phyloP scores from a whole-genome alignment of 352 stramenopile species.

The Globisporangium polare region DNA sequence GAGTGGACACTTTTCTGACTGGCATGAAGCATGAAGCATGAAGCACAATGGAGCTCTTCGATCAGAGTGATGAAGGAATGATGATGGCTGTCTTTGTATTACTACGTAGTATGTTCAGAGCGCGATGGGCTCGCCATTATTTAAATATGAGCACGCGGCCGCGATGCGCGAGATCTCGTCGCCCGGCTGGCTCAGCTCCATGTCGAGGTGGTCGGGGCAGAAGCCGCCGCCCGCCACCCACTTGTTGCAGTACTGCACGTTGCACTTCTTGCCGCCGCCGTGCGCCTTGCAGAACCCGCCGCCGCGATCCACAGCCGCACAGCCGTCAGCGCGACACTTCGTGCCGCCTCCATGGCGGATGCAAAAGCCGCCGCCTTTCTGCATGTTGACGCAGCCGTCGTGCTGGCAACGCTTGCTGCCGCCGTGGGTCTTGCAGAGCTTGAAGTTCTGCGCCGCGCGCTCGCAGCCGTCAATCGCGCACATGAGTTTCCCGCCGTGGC shows the following conservation, averaged over 20 bases:
- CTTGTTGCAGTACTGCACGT: conserved; percentile 60
- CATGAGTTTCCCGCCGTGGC: conserved; percentile 75
- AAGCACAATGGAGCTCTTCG: not conserved
- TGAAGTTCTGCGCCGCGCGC: conserved; percentile 73
- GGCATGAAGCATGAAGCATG: too few species aligned
- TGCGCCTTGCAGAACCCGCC: conserved; percentile 85
- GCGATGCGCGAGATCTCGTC: conserved; percentile 60
- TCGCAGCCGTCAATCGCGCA: conserved; percentile 80
- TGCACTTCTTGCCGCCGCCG: conserved; percentile 79
- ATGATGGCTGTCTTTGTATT: not conserved
- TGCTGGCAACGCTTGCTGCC: conserved; percentile 65
- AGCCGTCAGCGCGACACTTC: conserved; percentile 67
- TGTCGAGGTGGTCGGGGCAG: conserved; percentile 61
- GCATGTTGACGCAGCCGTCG: conserved; percentile 80
- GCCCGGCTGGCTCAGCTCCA: conserved; percentile 45
- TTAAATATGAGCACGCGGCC: conserved; percentile 66
- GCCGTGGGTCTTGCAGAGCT: conserved; percentile 81
- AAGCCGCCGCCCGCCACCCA: conserved; percentile 80
- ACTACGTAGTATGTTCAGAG: conserved; percentile 39
- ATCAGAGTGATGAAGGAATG: not conserved
- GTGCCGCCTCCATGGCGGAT: conserved; percentile 81
- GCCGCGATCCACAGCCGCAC: conserved; percentile 62
- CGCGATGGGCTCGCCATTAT: conserved; percentile 49
- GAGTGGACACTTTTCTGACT: not conserved
- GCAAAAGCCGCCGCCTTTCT: conserved; percentile 80